phyloP scores from a whole-genome alignment of 176 grass and related monocot genomes.

The Ensete glaucum region DNA sequence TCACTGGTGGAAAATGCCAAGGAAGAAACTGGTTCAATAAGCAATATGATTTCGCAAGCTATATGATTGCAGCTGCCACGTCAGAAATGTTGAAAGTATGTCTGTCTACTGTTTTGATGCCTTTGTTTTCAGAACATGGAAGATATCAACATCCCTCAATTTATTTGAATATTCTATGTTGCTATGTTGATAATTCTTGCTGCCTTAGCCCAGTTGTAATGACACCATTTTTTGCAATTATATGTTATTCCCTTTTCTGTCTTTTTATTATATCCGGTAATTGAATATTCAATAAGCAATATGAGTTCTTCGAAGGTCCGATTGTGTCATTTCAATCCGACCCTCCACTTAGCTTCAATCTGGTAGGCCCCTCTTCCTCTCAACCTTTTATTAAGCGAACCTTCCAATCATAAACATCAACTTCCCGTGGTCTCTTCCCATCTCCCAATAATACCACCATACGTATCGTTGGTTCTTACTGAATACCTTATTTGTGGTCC shows the following conservation, averaged over 20 bases:
- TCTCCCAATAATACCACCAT: too few species aligned
- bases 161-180: not conserved
- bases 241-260: not conserved
- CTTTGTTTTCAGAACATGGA: not conserved
- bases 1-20: constrained; percentile 4
- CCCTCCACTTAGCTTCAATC: not conserved
- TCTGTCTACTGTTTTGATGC: not conserved
- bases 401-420: not conserved
- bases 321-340: too few species aligned
- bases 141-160: not conserved
- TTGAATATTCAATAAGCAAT: too few species aligned
- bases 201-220: too few species aligned
- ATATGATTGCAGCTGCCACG: not conserved
- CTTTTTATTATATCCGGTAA: too few species aligned
- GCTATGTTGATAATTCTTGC: not conserved
- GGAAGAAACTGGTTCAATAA: constrained; percentile 9
- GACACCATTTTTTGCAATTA: not conserved
- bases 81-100: not conserved
- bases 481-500: too few species aligned
- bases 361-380: not conserved
- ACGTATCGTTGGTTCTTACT: too few species aligned
- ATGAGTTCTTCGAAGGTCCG: too few species aligned
- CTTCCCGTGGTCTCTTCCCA: not conserved
- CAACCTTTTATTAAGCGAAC: not conserved
- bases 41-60: constrained; percentile 11